phyloP scores from a whole-genome alignment of 2,329 filamentous ascomycete genomes.

The Aphanoascus verrucosus region DNA sequence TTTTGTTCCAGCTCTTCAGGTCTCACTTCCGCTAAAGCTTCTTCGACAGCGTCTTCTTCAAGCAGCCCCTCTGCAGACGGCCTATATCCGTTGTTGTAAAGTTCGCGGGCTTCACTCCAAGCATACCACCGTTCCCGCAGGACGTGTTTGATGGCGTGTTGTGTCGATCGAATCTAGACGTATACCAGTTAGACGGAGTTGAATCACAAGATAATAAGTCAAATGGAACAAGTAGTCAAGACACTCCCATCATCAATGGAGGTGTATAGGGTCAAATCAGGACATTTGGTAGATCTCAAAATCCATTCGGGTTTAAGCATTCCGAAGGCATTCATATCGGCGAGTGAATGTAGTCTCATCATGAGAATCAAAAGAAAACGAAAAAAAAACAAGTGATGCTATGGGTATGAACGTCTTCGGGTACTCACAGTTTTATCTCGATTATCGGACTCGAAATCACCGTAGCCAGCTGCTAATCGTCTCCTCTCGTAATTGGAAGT shows the following conservation, averaged over 20 bases:
- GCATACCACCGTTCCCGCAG: conserved; percentile 81
- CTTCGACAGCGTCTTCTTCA: conserved; percentile 8
- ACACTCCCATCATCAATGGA: not conserved
- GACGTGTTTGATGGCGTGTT: conserved; percentile 70
- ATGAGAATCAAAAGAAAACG: conserved; percentile 5
- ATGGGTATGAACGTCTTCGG: no score
- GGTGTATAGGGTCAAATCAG: conserved; percentile 1
- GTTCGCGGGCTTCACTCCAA: conserved; percentile 46
- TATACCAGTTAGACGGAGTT: conserved; percentile 6
- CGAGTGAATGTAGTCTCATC: conserved; percentile 25
- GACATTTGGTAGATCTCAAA: conserved; percentile 7
- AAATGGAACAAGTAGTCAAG: not conserved
- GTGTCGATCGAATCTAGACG: conserved; percentile 62
- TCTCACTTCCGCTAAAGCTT: not conserved
- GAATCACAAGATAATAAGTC: not conserved
- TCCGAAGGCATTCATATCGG: conserved; percentile 23
- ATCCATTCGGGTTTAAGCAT: conserved; percentile 19
- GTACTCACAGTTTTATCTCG: conserved; percentile 56
- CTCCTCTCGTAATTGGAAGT: conserved; percentile 62
- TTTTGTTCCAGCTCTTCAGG: conserved; percentile 7
- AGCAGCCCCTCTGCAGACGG: conserved; percentile 23
- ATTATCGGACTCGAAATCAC: conserved; percentile 53
- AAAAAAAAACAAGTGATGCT: no score
- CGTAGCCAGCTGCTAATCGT: conserved; percentile 60
- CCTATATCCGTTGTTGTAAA: conserved; percentile 29